Evolutionary conservation across 2,329 filamentous ascomycete genomes (phyloP).

Genomic region (Stemphylium beticola): DNA sequence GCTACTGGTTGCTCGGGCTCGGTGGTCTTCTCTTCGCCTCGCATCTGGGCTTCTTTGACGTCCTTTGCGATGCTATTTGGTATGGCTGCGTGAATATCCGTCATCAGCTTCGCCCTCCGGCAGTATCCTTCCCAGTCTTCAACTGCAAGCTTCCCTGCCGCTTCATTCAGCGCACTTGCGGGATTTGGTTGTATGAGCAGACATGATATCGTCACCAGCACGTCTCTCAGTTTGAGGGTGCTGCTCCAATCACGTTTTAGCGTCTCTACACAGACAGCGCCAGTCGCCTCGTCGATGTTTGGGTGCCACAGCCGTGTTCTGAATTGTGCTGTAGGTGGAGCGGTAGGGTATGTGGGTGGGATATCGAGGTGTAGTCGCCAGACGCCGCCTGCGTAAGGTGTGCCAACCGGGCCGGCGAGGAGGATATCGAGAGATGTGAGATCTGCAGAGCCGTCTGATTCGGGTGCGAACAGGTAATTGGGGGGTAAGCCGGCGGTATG

Average conservation of each 20-base stretch:
- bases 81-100: slow-evolving; percentile 64
- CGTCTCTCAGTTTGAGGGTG: slow-evolving; percentile 64
- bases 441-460: slow-evolving; percentile 54
- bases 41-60: slow-evolving; percentile 60
- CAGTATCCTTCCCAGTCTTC: slow-evolving; percentile 66
- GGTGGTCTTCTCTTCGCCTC: slow-evolving; percentile 57
- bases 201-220: slow-evolving; percentile 65
- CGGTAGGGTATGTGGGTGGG: slow-evolving; percentile 61
- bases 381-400: slow-evolving; percentile 64
- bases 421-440: slow-evolving; percentile 64
- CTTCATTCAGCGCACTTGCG: slow-evolving; percentile 67
- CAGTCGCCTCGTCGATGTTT: slow-evolving; percentile 67
- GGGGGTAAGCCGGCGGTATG: slow-evolving; percentile 63
- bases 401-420: slow-evolving; percentile 65
- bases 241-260: slow-evolving; percentile 68
- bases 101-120: slow-evolving; percentile 65
- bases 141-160: slow-evolving; percentile 62
- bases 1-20: slow-evolving; percentile 17
- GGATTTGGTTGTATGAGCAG: slow-evolving; percentile 69
- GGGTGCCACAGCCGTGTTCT: slow-evolving; percentile 68
- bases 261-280: slow-evolving; percentile 69
- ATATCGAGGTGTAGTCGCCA: slow-evolving; percentile 67
- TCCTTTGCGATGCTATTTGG: slow-evolving; percentile 53
- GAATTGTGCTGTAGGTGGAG: slow-evolving; percentile 64
- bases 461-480: slow-evolving; percentile 64